Conservation (phyloP, 2,329 filamentous ascomycete genomes). For the Colletotrichum sp. region DNA sequence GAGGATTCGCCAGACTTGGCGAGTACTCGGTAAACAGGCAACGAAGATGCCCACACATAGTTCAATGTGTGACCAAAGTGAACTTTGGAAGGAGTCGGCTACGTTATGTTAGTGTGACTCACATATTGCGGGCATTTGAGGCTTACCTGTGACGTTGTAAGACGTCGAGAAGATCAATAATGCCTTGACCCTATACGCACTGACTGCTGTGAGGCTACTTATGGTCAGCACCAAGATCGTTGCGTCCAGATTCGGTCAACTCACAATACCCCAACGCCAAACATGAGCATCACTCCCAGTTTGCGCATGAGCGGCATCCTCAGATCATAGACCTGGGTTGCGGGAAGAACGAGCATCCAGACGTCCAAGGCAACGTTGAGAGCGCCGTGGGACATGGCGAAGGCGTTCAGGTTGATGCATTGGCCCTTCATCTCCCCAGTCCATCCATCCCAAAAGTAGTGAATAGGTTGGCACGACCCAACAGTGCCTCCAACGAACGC, state of each 20-base stretch:
- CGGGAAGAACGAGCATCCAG: conserved; percentile 45
- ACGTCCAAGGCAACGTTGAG: conserved; percentile 50
- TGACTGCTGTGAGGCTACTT: conserved; percentile 1
- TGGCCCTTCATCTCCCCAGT: conserved; percentile 28
- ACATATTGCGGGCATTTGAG: rapidly evolving
- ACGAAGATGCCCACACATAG: conserved; percentile 5
- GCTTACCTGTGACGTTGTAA: conserved; percentile 10
- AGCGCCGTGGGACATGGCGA: conserved; percentile 42
- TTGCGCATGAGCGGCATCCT: conserved; percentile 39
- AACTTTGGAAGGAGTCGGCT: neutral
- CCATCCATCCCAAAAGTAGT: conserved; percentile 47
- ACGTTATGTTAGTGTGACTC: neutral
- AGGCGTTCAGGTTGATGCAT: conserved; percentile 40
- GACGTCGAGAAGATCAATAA: neutral
- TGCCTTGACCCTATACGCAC: conserved; percentile 5
- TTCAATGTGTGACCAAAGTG: conserved; percentile 4
- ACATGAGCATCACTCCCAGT: conserved; percentile 39
- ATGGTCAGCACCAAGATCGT: no score
- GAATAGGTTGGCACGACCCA: conserved; percentile 44
- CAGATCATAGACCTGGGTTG: conserved; percentile 36
- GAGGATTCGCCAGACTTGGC: neutral
- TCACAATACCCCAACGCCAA: conserved; percentile 32
- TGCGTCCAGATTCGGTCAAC: neutral
- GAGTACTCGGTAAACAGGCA: conserved; percentile 8
- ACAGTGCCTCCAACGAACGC: conserved; percentile 37